Evolutionary conservation across 345 rosid species (phyloP).

Genomic region (Pelargonium nanum): DNA sequence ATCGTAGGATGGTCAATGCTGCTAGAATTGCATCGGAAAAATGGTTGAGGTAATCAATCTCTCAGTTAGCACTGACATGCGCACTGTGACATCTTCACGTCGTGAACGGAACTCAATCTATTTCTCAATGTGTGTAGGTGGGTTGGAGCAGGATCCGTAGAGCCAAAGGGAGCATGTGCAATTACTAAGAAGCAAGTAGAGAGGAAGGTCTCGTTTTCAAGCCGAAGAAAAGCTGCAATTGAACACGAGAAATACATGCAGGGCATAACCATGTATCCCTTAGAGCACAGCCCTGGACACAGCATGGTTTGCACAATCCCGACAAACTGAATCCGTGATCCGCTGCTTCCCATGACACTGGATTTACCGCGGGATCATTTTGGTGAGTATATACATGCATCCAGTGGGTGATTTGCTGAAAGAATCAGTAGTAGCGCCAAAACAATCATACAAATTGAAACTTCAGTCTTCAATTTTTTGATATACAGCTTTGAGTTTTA

Average conservation of each 20-base stretch:
- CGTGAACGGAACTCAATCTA: too few relatives aligned
- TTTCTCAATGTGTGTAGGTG: constrained; percentile 7
- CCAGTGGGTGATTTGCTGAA: too few relatives aligned
- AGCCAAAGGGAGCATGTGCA: constrained; percentile 15
- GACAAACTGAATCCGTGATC: not conserved
- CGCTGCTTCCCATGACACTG: not conserved
- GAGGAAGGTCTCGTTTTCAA: constrained; percentile 7
- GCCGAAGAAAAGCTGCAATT: constrained; percentile 4
- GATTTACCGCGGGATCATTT: too few relatives aligned
- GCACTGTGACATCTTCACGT: too few relatives aligned
- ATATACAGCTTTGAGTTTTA: too few relatives aligned
- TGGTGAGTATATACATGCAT: too few relatives aligned
- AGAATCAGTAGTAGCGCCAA: too few relatives aligned
- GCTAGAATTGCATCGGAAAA: constrained; percentile 85
- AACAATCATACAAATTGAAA: too few relatives aligned
- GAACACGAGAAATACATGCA: constrained; percentile 12
- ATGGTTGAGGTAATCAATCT: constrained; percentile 49
- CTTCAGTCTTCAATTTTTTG: too few relatives aligned
- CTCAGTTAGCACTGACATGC: not conserved
- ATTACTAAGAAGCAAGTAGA: constrained; percentile 13
- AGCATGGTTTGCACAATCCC: constrained; percentile 15
- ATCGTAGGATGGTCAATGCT: constrained; percentile 42
- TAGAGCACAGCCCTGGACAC: constrained; percentile 19
- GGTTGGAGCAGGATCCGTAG: constrained; percentile 16
- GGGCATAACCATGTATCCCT: constrained; percentile 16